Conservation (phyloP, 1,139 yeast genomes). For the Sugiyamaella xylanicola region DNA sequence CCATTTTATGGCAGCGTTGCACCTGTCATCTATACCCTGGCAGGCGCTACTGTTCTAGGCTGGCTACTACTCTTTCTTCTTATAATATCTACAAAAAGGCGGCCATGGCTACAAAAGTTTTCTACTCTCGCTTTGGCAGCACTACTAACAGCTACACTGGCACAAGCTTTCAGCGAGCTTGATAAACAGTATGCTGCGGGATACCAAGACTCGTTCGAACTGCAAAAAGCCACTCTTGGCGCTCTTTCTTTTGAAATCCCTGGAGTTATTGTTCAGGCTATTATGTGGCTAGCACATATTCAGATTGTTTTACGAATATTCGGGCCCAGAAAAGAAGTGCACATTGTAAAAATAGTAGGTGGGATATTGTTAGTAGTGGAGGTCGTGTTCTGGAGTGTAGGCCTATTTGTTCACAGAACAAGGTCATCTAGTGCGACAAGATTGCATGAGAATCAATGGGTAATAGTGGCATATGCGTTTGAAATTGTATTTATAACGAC, state of each 20-base stretch:
- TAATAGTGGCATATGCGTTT: constrained; percentile 70
- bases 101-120: constrained; percentile 43
- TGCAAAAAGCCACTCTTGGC: constrained; percentile 53
- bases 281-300: constrained; percentile 74
- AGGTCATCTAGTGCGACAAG: neutral
- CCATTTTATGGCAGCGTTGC: constrained; percentile 43
- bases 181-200: constrained; percentile 46
- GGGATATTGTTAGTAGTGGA: constrained; percentile 52
- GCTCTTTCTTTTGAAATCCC: constrained; percentile 57
- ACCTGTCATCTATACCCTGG: constrained; percentile 42
- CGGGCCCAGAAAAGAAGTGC: constrained; percentile 66
- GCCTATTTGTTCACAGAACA: constrained; percentile 8
- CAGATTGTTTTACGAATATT: constrained; percentile 74
- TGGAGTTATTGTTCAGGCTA: constrained; percentile 62
- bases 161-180: constrained; percentile 34
- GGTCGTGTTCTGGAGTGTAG: constrained; percentile 27
- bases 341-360: constrained; percentile 65
- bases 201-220: constrained; percentile 60
- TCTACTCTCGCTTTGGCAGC: constrained; percentile 40
- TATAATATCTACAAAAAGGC: constrained; percentile 36
- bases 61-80: constrained; percentile 42
- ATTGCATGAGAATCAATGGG: neutral
- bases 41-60: constrained; percentile 42
- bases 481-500: constrained; percentile 73
- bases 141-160: constrained; percentile 39